Evolutionary conservation across 169 alveolate genomes (phyloP), one percentile per base, ranked within the genome.

Genomic region (Plasmodium inui): DNA sequence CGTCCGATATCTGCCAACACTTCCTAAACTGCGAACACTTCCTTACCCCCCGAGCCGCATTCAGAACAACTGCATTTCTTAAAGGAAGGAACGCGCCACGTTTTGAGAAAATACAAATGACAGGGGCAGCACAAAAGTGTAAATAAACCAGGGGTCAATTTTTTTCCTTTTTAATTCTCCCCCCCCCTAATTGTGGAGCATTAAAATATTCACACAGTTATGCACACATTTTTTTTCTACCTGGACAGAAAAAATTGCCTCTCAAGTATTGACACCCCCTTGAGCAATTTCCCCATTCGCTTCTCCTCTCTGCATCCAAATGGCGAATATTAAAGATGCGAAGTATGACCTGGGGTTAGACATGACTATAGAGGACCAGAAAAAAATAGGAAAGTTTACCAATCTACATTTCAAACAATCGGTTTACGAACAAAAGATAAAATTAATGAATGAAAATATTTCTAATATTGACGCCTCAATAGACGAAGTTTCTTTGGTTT

Each of bases 281-380:
- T 34, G 32, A 61, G 41, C 9, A 9, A 3, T 46, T 32, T 53
- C 72, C 53, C 22, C 34, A 19, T 12, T 9, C 34, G 12, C 10
- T 26, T 39, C 17, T 26, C 37, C 30, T 26, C 86, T 28, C 46
- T 82, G 6, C 72, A 50, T 26, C 55, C 8, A 30, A 88, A 88
- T 88, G 94, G 72, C 53, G 28, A 32, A 88, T 34, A 41, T 78
- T 78, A 88, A 57, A 88, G 89, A 88, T 28, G 41, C 46, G 34
- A 88, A 78, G 46, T 88, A 88, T 88, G 94, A 88, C 88, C 28
- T 88, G 70, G 94, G 94, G 26, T 88, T 88, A 88, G 94, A 88
- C 71, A 88, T 88, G 94, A 88, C 94, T 34, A 82, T 57, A 26
- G 94, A 88, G 26, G 94, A 88, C 19, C 94, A 88, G 81, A 88